Evolutionary conservation across 2,329 filamentous ascomycete genomes (phyloP), one percentile per base, ranked within the genome.

Genomic region (Aureobasidium namibiae): DNA sequence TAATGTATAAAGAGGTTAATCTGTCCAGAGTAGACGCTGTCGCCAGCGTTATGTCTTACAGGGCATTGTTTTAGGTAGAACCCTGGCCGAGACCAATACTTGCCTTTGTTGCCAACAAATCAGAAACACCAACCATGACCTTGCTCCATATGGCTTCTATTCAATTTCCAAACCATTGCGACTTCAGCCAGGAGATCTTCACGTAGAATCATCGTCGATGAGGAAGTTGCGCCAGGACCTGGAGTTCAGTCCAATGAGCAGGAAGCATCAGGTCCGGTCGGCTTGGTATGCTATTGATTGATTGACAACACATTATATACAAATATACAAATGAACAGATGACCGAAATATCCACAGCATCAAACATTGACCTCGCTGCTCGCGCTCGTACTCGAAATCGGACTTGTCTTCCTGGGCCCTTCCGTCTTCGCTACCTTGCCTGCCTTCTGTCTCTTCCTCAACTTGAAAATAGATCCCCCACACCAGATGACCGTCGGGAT

Each of bases 401-500:
- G 18, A 49, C 21, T 36, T 33, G 45, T 8, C 21, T 34, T 50
- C 18, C 11, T 34, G 24, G n/a, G 1, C 31, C 16, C 18, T 31
- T 36, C 46, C 23, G 3, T 21, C 10, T 26, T 52, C 34, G 18
- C 21, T 14, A 23, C 7, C n/a, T 26, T 23, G 23, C 34, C 56
- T 4, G 23, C 56, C 14, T 34, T 60, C 24, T 33, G 26, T 44
- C 18, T 42, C 38, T 60, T 61, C 45, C 63, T 60, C 42, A 64
- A 53, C 63, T 70, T 71, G 56, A 67, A 65, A n/a, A 80, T 70
- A 69, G 76, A 79, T 0, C 82, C 82, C 5, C 82, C 82, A 7
- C 81, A 72, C 70, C 77, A 82, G 11, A 84, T 68, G 14, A 78
- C 72, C 2, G 76, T 76, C 4, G 83, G 82, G 3, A 83, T 60